These are phyloP conservation scores for Leccinum subtestaceum DNA, from an alignment of 768 basidiomycete species.

Conservation along the genomic window DNA sequence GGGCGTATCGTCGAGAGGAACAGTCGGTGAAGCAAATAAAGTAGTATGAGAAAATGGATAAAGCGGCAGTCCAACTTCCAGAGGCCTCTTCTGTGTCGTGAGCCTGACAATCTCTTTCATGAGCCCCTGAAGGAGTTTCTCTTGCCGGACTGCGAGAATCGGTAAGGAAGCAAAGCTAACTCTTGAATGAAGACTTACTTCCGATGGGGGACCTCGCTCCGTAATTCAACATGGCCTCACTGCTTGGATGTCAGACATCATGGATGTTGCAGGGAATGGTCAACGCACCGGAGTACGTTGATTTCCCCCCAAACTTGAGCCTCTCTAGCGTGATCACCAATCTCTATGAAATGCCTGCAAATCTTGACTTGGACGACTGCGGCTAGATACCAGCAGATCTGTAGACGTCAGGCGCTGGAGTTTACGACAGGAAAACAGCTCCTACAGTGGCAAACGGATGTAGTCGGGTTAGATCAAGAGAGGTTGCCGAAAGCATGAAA, in stretches of 20 bases:
- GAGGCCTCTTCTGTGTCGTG: constrained; percentile 76
- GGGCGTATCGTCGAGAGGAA: constrained; percentile 29
- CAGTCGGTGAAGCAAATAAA: constrained; percentile 53
- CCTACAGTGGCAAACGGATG: constrained; percentile 82
- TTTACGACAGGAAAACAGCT: constrained; percentile 7
- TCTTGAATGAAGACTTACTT: constrained; percentile 45
- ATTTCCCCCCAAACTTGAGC: constrained; percentile 86
- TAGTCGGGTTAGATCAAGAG: constrained; percentile 72
- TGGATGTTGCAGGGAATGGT: background rate
- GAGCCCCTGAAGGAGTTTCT: constrained; percentile 74
- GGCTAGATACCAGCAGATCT: constrained; percentile 92
- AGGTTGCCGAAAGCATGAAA: constrained; percentile 77
- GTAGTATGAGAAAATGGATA: constrained; percentile 77
- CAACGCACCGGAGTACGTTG: constrained; percentile 67
- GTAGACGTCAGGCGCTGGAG: constrained; percentile 16
- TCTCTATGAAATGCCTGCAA: constrained; percentile 84
- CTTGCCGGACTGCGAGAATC: constrained; percentile 64
- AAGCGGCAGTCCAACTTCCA: constrained; percentile 76
- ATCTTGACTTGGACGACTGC: constrained; percentile 84
- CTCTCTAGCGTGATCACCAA: constrained; percentile 70
- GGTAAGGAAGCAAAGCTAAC: constrained; percentile 4
- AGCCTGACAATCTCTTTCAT: constrained; percentile 84
- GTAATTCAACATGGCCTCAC: constrained; percentile 82
- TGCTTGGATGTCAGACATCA: constrained; percentile 28
- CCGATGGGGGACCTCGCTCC: constrained; percentile 80